Conservation (phyloP, 2,329 filamentous ascomycete genomes). For the Ceratocystiopsis minuta region DNA sequence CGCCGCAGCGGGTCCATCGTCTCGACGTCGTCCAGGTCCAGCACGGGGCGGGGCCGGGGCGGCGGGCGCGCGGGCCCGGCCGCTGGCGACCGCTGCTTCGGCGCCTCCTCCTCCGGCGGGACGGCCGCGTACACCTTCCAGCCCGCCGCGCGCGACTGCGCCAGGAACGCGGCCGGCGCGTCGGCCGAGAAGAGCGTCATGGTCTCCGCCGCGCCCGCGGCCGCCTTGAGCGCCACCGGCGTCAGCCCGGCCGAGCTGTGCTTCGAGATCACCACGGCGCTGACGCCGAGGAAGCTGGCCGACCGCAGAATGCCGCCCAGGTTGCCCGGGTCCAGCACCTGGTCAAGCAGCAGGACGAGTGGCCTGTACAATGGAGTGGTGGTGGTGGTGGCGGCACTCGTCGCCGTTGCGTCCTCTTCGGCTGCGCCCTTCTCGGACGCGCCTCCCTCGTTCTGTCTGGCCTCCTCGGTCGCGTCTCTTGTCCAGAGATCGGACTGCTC, state of each 20-base stretch:
- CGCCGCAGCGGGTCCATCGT: slow-evolving; percentile 32
- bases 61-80: not conserved
- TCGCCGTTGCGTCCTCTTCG: no score
- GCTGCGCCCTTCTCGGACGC: no score
- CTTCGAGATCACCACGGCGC: slow-evolving; percentile 61
- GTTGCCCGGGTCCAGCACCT: slow-evolving; percentile 74
- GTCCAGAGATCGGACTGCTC: no score
- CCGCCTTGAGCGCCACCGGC: slow-evolving; percentile 67
- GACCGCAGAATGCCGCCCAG: slow-evolving; percentile 77
- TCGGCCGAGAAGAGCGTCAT: slow-evolving; percentile 54
- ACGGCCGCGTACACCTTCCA: slow-evolving; percentile 76
- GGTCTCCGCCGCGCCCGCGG: slow-evolving; percentile 71
- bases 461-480: no score
- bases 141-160: slow-evolving; percentile 46
- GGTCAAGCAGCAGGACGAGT: slow-evolving; percentile 55
- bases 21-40: slow-evolving; percentile 33
- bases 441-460: no score
- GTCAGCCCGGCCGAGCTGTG: slow-evolving; percentile 58
- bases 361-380: slow-evolving; percentile 31
- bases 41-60: slow-evolving; percentile 16
- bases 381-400: no score
- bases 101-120: slow-evolving; percentile 13
- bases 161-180: slow-evolving; percentile 52
- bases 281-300: slow-evolving; percentile 77
- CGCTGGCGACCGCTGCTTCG: slow-evolving; percentile 12